Conservation (phyloP, 1,139 yeast species). For the Yamadazyma sp. region DNA sequence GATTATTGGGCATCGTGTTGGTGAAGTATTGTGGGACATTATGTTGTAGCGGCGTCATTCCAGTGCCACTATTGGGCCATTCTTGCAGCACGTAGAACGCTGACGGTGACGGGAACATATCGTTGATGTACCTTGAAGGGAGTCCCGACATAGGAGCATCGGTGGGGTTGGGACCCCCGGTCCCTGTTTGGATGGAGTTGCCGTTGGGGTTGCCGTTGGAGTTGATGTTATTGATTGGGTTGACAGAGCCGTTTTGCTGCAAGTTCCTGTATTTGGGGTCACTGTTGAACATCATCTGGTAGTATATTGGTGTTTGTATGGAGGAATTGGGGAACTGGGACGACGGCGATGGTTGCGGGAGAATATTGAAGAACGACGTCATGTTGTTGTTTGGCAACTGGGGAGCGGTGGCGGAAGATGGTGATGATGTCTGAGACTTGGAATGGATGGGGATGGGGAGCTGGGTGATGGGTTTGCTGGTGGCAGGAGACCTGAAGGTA, state of each 20-base stretch:
- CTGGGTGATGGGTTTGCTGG: constrained; percentile 32
- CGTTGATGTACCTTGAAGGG: constrained; percentile 53
- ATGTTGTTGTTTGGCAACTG: constrained; percentile 29
- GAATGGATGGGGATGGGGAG: constrained; percentile 41
- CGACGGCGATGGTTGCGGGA: constrained; percentile 32
- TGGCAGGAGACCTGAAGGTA: constrained; percentile 40
- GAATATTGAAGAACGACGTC: constrained; percentile 25
- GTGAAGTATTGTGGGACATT: constrained; percentile 28
- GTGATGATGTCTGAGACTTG: constrained; percentile 47
- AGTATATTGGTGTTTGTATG: constrained; percentile 39
- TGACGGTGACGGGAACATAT: constrained; percentile 56
- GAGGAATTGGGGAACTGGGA: constrained; percentile 20
- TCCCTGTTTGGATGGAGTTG: background rate
- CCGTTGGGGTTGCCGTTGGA: background rate
- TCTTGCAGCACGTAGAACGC: constrained; percentile 49
- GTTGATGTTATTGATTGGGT: constrained; percentile 3
- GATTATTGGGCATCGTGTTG: constrained; percentile 21
- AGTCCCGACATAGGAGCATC: constrained; percentile 53
- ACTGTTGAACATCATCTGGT: constrained; percentile 33
- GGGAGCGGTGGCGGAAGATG: constrained; percentile 44
- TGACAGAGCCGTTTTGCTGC: constrained; percentile 3
- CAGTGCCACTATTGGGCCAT: constrained; percentile 39
- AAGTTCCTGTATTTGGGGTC: constrained; percentile 12
- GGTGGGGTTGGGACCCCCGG: constrained; percentile 6
- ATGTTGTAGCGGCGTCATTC: constrained; percentile 39